Evolutionary conservation across 495 filamentous ascomycete species (phyloP), one percentile per base, ranked within the genome.

Genomic region (Trichoderma erinaceum): DNA sequence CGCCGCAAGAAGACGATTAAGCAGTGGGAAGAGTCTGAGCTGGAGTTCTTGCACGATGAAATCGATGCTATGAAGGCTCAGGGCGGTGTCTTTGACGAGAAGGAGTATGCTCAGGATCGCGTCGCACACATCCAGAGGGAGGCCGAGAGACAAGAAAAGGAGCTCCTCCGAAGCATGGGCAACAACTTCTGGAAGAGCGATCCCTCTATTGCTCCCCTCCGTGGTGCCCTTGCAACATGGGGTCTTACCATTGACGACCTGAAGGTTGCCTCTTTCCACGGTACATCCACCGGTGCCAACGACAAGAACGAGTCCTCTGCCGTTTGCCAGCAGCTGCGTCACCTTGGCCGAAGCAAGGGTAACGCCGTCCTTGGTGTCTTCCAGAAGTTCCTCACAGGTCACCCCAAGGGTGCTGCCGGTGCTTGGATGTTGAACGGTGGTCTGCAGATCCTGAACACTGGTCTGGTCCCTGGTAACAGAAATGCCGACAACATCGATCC

Each of bases 361-460:
- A 98, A 99, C 76, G 92, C 96, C 35, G 82, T 99, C 10, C 78
- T 98, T 68, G 95, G 95, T 79, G 94, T 99, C 76, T 99, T 98
- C 90, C 95, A 99, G 78, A 99, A 99, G 78, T 98, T 97, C 77
- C 88, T 99, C 48, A 99, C 95, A 18, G 95, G 95, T 73, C 95
- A 99, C 78, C 95, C 95, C 71, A 99, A 99, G 87, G 95, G 95
- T 88, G 94, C 95, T 73, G 95, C 95, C 64, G 95, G 95, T 78
- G 95, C 93, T 58, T 99, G 94, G 94, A 98, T 98, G 95, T 90
- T 98, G 84, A 99, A 99, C 81, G 95, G 95, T 69, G 92, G 91
- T 75, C 80, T 99, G 75, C 95, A 99, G 78, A 92, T 96, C 65
- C 83, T 99, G 71, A 96, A 97, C 79, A 89, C 84, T 61, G 95